Base-by-base conservation (phyloP, 2,329 filamentous ascomycete species). In the Emydomyces testavorans region DNA sequence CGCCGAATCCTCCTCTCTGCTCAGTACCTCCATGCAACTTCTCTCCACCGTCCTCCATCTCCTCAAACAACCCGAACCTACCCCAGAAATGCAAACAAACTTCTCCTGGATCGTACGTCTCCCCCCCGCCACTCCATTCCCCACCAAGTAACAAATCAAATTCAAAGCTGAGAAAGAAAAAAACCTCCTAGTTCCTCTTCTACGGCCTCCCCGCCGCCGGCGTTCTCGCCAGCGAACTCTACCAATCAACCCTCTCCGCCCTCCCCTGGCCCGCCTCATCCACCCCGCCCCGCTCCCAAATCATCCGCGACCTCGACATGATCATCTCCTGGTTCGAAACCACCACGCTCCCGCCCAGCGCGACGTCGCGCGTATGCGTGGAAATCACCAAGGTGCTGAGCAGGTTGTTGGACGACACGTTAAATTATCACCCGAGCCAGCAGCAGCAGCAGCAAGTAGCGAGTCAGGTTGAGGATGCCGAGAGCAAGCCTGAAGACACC, bases 291-390 rank as follows among this genome's bases (percentile, higher is more conserved):
- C 54, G 56, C 15, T 53, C 56, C 4, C 51, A 55, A 38, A 52
- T 59, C 4, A 58, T 59, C 46, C 56, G 56, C 18, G 52, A 55
- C 31, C 52, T 59, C 6, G 56, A 51, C 40, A 41, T 50, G 34
- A 46, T 59, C 16, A 51, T 54, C 20, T 53, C 55, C 20, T 57
- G 56, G 52, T 52, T 58, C 24, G 49, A 57, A 44, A 50, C 36
- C 16, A 21, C 48, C 5, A 43, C 46, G 11, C 35, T 49, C 10
- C 31, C 50, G 13, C 36, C 46, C 11, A 48, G 28, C 2, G 24
- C 36, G 5, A 54, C 54, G 11, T 39, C 48, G 6, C 48, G 44
- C 7, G 44, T 38, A 2, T 54, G 53, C 21, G 43, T 52, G 35
- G 54, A 56, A 40, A 34, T 58, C 24, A 56, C 38, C 18, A 57